A percentile compares a stretch with the other conserved stretches of the same genome.
These are phyloP conservation scores for Blepharisma japonicum DNA, from an alignment of 73 alveolate species.

Conservation along the genomic window DNA sequence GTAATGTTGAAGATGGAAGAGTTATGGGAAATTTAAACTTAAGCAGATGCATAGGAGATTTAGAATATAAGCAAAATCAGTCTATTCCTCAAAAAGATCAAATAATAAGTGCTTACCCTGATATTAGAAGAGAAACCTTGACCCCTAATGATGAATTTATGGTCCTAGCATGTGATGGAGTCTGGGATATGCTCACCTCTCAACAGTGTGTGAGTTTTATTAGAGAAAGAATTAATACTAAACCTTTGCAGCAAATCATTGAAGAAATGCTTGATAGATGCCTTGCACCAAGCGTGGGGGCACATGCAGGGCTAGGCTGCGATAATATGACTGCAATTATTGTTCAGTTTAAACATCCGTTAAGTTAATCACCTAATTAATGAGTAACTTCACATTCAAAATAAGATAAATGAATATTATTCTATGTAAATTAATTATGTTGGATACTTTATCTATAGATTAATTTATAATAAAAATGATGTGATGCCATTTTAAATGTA, in stretches of 20 bases:
- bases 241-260: slow-evolving; percentile 42
- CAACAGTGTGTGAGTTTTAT: slow-evolving; percentile 36
- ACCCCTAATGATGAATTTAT: slow-evolving; percentile 55
- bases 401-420: too few species aligned
- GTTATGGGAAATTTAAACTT: slow-evolving; percentile 72
- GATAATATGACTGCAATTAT: slow-evolving; percentile 82
- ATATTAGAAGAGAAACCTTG: slow-evolving; percentile 49
- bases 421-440: too few species aligned
- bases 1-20: slow-evolving; percentile 73
- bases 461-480: too few species aligned
- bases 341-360: slow-evolving; percentile 39
- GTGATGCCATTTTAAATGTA: too few species aligned
- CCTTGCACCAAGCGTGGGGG: slow-evolving; percentile 65
- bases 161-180: slow-evolving; percentile 60
- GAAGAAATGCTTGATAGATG: slow-evolving; percentile 70
- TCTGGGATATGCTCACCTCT: slow-evolving; percentile 45
- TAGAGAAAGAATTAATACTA: neutral
- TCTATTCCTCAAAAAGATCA: slow-evolving; percentile 85
- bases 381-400: too few species aligned
- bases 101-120: slow-evolving; percentile 86
- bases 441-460: too few species aligned
- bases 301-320: slow-evolving; percentile 72
- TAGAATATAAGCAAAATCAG: slow-evolving; percentile 84
- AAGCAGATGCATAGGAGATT: slow-evolving; percentile 88
- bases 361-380: too few species aligned